These are phyloP conservation scores for Clarireedia homoeocarpa DNA, from an alignment of 2,329 filamentous ascomycete genomes.

Conservation along the genomic window DNA sequence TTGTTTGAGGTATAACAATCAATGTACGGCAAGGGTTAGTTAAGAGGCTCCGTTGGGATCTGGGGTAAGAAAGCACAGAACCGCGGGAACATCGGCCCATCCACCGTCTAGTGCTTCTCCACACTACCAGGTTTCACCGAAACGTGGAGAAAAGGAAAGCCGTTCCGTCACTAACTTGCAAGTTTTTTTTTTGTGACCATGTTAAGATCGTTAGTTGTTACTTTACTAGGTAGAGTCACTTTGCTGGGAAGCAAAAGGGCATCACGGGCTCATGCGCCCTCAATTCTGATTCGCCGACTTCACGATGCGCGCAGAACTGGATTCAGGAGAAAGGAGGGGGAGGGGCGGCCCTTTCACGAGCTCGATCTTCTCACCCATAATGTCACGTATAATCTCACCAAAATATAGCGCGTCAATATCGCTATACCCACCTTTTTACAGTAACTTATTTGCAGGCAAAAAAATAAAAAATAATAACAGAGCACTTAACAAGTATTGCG, in stretches of 20 bases:
- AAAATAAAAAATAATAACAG: too few relatives aligned
- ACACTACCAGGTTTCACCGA: constrained; percentile 1
- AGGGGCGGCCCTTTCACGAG: background rate
- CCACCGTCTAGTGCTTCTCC: constrained; percentile 1
- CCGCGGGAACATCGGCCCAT: constrained; percentile 9
- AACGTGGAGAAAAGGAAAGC: constrained; percentile 4
- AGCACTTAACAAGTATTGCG: background rate
- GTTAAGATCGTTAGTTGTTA: background rate
- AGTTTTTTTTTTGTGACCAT: background rate
- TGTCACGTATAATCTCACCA: background rate
- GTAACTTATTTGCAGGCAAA: too few relatives aligned
- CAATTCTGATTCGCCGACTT: background rate
- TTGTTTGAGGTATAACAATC: background rate
- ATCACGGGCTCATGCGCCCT: background rate
- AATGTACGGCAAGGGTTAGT: background rate
- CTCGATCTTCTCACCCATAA: background rate
- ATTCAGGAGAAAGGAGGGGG: background rate
- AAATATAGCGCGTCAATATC: background rate
- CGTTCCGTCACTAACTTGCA: background rate
- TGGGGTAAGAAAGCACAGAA: constrained; percentile 5
- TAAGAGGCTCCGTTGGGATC: constrained; percentile 5
- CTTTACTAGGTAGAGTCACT: background rate
- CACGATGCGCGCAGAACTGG: background rate
- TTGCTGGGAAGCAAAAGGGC: background rate
- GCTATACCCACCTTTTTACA: background rate